A percentile compares a stretch with the other conserved stretches of the same genome.
Conservation (phyloP, 129 eudicot genomes). For the Glebionis coronaria region DNA sequence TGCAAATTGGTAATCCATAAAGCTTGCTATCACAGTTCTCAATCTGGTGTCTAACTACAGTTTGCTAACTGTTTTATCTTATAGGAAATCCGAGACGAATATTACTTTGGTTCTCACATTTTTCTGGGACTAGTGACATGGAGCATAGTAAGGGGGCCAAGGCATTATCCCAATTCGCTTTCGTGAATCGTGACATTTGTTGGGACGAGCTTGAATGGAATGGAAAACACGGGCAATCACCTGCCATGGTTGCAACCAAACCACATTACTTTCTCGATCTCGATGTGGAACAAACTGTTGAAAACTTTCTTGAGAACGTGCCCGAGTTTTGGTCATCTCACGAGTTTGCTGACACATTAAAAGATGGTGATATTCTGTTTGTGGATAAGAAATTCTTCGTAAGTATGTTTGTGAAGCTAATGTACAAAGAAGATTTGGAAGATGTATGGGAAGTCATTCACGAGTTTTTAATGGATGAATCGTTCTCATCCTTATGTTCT, state of each 20-base stretch:
- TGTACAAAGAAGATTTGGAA: slow-evolving; percentile 70
- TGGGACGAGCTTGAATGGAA: slow-evolving; percentile 99
- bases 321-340: slow-evolving; percentile 94
- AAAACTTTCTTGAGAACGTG: slow-evolving; percentile 83
- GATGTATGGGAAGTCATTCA: slow-evolving; percentile 65
- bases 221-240: slow-evolving; percentile 96
- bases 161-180: slow-evolving; percentile 88
- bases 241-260: slow-evolving; percentile 98
- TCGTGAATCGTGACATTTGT: slow-evolving; percentile 83
- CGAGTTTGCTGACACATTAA: slow-evolving; percentile 84
- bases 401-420: slow-evolving; percentile 58
- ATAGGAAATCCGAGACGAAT: slow-evolving; percentile 82
- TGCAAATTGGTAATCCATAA: not conserved
- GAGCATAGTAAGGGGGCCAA: slow-evolving; percentile 86
- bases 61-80: slow-evolving; percentile 26
- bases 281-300: slow-evolving; percentile 88
- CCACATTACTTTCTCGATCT: slow-evolving; percentile 98
- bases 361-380: slow-evolving; percentile 68
- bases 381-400: slow-evolving; percentile 64
- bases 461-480: slow-evolving; percentile 65
- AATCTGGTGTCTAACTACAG: not conserved
- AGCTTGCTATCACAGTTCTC: slow-evolving; percentile 9
- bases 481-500: slow-evolving; percentile 73
- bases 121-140: slow-evolving; percentile 46
- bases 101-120: slow-evolving; percentile 78